Evolutionary conservation across 2,329 filamentous ascomycete genomes (phyloP).

Genomic region (Tolypocladium inflatum): DNA sequence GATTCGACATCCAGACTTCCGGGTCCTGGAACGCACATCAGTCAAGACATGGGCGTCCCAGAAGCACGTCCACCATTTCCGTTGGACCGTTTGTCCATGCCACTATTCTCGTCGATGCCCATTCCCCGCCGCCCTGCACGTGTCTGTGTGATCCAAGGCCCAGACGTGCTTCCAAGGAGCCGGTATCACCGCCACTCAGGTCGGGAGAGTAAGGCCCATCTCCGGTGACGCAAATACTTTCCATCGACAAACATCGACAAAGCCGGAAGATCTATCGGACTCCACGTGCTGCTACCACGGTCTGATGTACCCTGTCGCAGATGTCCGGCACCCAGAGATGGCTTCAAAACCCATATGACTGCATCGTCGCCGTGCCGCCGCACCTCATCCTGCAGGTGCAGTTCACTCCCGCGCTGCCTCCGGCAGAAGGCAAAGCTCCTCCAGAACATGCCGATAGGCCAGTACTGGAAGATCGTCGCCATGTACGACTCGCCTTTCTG

Average conservation of each 20-base stretch:
- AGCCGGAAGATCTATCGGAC: not conserved
- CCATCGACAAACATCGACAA: not conserved
- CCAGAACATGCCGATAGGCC: not conserved
- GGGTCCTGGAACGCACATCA: not conserved
- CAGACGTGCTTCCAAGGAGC: not conserved
- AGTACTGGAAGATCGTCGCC: not conserved
- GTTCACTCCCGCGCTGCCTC: not conserved
- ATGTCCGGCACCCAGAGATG: not conserved
- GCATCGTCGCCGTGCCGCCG: not conserved
- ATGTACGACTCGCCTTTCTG: not conserved
- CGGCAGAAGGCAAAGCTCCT: not conserved
- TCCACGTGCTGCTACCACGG: not conserved
- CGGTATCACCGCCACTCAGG: not conserved
- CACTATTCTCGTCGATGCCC: not conserved
- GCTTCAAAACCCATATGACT: not conserved
- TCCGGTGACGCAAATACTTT: not conserved
- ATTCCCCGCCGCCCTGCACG: not conserved
- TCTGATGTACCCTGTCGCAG: not conserved
- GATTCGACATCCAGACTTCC: not conserved
- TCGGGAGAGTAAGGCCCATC: not conserved
- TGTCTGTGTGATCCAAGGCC: not conserved
- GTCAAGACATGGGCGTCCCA: not conserved
- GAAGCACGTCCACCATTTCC: not conserved
- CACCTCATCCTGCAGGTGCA: not conserved
- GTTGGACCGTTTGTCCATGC: not conserved